Evolutionary conservation across 2,329 filamentous ascomycete species (phyloP).

Genomic region (Blastomyces emzantsi): DNA sequence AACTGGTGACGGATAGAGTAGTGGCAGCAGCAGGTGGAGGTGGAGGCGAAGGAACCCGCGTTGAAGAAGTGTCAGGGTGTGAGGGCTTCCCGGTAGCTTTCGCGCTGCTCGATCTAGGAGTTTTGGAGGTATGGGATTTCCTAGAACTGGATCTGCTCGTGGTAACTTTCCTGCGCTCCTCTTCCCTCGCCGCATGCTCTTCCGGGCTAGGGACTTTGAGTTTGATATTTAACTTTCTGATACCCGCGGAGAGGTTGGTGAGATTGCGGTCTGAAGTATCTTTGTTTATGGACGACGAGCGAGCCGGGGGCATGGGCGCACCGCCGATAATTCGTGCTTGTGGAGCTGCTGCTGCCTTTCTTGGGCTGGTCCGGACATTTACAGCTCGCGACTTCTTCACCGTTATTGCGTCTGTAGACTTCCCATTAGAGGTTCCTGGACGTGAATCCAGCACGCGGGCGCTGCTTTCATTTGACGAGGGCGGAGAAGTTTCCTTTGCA

Average conservation of each 20-base stretch:
- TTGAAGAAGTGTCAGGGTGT: background rate
- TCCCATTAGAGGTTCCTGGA: conserved; percentile 17
- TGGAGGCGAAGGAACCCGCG: background rate
- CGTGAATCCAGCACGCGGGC: conserved; percentile 11
- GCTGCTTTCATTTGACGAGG: conserved; percentile 4
- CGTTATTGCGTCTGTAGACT: conserved; percentile 34
- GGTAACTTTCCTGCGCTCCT: conserved; percentile 34
- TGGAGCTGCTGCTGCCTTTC: conserved; percentile 35
- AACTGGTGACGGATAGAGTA: background rate
- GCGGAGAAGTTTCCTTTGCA: background rate
- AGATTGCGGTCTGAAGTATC: conserved; percentile 32
- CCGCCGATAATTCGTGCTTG: conserved; percentile 2
- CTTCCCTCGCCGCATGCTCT: conserved; percentile 47
- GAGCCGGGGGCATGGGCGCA: background rate
- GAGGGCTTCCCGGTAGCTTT: background rate
- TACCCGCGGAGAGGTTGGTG: conserved; percentile 43
- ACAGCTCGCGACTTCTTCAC: conserved; percentile 51
- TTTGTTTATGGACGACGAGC: conserved; percentile 15
- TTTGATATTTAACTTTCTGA: conserved; percentile 48
- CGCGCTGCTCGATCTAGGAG: conserved; percentile 20
- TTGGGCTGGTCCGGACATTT: conserved; percentile 30
- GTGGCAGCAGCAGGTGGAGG: background rate
- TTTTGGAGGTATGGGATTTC: conserved; percentile 25
- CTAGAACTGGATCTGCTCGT: conserved; percentile 16
- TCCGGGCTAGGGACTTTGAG: conserved; percentile 50